phyloP scores from a whole-genome alignment of 208 protist species.

The Novymonas esmeraldas region DNA sequence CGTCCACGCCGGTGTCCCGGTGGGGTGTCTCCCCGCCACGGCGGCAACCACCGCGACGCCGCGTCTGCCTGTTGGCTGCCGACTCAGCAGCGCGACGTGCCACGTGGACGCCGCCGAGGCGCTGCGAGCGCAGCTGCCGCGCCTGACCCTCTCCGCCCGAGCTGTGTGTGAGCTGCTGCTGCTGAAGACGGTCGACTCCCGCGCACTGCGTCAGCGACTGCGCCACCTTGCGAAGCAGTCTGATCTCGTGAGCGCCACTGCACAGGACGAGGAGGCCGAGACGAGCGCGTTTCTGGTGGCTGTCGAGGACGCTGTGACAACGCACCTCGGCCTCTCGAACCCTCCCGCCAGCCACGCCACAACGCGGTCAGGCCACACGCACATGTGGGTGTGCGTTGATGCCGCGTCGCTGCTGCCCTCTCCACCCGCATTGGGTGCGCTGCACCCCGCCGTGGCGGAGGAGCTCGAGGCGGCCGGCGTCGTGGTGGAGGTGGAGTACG shows the following conservation, averaged over 20 bases:
- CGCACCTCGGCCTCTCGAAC: background rate
- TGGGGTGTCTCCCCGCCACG: background rate
- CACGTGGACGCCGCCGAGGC: constrained; percentile 10
- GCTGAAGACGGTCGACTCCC: constrained; percentile 1
- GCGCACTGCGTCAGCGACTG: constrained; percentile 5
- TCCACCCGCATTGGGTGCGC: constrained; percentile 3
- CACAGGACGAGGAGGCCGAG: background rate
- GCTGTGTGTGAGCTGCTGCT: constrained; percentile 20
- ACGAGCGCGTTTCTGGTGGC: constrained; percentile 2
- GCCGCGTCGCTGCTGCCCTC: constrained; percentile 4
- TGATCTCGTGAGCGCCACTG: background rate
- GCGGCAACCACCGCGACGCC: background rate
- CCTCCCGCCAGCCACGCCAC: background rate
- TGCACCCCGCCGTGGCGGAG: constrained; percentile 43
- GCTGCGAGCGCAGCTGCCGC: constrained; percentile 9
- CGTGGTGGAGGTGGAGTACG: constrained; percentile 32
- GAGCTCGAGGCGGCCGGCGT: constrained; percentile 51
- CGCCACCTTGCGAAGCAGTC: constrained; percentile 7
- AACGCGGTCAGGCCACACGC: background rate
- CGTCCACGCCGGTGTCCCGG: constrained; percentile 23
- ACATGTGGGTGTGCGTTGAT: constrained; percentile 1
- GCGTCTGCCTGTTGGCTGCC: background rate
- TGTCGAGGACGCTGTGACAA: background rate
- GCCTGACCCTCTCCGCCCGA: constrained; percentile 6
- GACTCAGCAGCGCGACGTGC: constrained; percentile 19